Conservation (phyloP, 495 filamentous ascomycete genomes). For the Mycothermus thermophilus region DNA sequence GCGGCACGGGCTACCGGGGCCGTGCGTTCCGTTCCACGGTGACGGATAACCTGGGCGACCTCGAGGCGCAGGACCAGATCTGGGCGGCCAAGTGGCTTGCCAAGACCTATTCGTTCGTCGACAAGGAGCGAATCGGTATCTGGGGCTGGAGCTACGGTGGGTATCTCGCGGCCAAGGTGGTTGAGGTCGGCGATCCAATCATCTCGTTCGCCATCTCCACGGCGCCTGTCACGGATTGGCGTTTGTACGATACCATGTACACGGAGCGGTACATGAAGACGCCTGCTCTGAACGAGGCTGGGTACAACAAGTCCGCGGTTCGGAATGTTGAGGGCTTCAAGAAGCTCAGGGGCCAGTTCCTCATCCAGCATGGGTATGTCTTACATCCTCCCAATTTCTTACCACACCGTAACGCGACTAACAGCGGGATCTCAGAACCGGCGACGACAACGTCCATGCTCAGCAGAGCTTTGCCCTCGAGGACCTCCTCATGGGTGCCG, state of each 20-base stretch:
- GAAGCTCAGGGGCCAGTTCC: constrained; percentile 35
- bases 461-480: constrained; percentile 40
- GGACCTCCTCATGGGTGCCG: constrained; percentile 35
- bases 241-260: constrained; percentile 50
- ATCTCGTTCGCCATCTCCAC: constrained; percentile 41
- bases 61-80: constrained; percentile 44
- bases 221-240: constrained; percentile 44
- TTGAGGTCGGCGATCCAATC: constrained; percentile 36
- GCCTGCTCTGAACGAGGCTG: constrained; percentile 29
- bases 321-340: constrained; percentile 34
- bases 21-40: constrained; percentile 37
- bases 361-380: constrained; percentile 44
- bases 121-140: constrained; percentile 37
- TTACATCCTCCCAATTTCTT: too few relatives aligned
- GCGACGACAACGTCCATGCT: constrained; percentile 49
- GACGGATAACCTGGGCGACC: constrained; percentile 33
- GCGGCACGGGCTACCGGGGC: constrained; percentile 42
- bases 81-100: constrained; percentile 37
- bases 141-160: constrained; percentile 49
- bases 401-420: too few relatives aligned
- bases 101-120: constrained; percentile 31
- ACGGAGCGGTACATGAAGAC: constrained; percentile 54
- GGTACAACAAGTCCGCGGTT: constrained; percentile 36
- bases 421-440: too few relatives aligned
- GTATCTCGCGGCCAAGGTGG: constrained; percentile 41